These are phyloP conservation scores for Fusarium temperatum DNA, from an alignment of 2,329 filamentous ascomycete species.

Conservation along the genomic window DNA sequence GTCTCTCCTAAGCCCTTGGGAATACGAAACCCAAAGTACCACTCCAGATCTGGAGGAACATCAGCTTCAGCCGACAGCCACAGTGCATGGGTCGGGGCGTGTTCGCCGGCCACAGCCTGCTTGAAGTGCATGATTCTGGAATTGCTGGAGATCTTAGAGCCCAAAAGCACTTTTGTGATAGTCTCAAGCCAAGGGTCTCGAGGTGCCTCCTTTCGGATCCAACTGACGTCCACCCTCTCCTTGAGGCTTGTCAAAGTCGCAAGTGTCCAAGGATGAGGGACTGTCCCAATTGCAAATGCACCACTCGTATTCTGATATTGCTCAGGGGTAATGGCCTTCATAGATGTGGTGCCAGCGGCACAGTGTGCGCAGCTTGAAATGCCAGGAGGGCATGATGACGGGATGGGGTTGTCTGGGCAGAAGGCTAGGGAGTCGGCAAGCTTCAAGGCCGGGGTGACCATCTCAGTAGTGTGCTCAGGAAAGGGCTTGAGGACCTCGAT, in stretches of 20 bases:
- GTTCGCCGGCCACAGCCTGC: slow-evolving; percentile 77
- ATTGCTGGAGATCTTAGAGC: slow-evolving; percentile 65
- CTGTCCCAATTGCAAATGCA: slow-evolving; percentile 83
- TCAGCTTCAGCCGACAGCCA: slow-evolving; percentile 81
- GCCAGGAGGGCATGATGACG: slow-evolving; percentile 86
- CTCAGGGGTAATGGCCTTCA: slow-evolving; percentile 73
- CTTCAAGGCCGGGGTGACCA: slow-evolving; percentile 74
- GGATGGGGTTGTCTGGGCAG: slow-evolving; percentile 78
- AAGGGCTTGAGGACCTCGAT: slow-evolving; percentile 85
- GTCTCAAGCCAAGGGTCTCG: slow-evolving; percentile 83
- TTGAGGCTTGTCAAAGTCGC: slow-evolving; percentile 72
- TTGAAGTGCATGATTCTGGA: slow-evolving; percentile 80
- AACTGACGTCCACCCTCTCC: slow-evolving; percentile 67
- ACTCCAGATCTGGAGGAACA: slow-evolving; percentile 78
- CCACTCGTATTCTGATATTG: slow-evolving; percentile 76
- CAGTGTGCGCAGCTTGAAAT: slow-evolving; percentile 78
- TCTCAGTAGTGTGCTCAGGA: slow-evolving; percentile 75
- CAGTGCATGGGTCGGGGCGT: slow-evolving; percentile 70
- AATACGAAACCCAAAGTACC: slow-evolving; percentile 87
- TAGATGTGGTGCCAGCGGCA: slow-evolving; percentile 64
- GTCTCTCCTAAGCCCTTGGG: slow-evolving; percentile 61
- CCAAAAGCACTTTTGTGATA: slow-evolving; percentile 75
- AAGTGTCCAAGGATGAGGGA: slow-evolving; percentile 92
- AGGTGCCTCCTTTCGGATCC: slow-evolving; percentile 72
- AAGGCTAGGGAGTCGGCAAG: slow-evolving; percentile 79